Conservation (phyloP, 495 filamentous ascomycete species). For the Recurvomyces mirabilis region DNA sequence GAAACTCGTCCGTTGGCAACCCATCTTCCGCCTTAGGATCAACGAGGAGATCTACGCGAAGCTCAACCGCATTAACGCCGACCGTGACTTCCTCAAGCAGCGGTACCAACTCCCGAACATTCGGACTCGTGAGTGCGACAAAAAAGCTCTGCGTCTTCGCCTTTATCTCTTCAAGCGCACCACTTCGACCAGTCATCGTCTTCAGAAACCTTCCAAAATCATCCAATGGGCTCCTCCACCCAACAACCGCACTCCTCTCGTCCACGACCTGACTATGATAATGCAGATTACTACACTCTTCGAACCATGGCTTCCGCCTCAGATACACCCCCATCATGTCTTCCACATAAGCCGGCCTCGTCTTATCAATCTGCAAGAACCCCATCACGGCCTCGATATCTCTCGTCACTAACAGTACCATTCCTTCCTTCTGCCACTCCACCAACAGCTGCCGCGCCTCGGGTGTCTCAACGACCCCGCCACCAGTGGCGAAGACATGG, state of each 20-base stretch:
- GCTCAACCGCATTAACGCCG: constrained; percentile 85
- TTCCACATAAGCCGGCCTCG: constrained; percentile 83
- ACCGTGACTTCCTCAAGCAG: constrained; percentile 61
- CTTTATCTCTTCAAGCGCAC: constrained; percentile 53
- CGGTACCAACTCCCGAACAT: constrained; percentile 50
- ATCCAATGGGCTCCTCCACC: constrained; percentile 51
- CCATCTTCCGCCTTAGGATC: constrained; percentile 52
- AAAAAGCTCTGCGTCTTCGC: constrained; percentile 79
- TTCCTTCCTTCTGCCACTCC: constrained; percentile 70
- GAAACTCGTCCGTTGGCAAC: constrained; percentile 58
- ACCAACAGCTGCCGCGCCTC: constrained; percentile 66
- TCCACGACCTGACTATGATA: constrained; percentile 68
- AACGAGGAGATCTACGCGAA: constrained; percentile 83
- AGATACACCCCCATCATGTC: constrained; percentile 89
- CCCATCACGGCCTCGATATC: constrained; percentile 82
- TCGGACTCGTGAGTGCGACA: constrained; percentile 75
- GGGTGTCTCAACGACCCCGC: constrained; percentile 81
- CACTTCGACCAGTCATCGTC: constrained; percentile 56
- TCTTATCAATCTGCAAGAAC: constrained; percentile 81
- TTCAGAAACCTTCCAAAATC: constrained; percentile 73
- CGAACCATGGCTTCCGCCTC: constrained; percentile 82
- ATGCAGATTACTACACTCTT: constrained; percentile 89
- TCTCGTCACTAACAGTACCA: constrained; percentile 77
- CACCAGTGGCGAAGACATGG: constrained; percentile 85
- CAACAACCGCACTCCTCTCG: constrained; percentile 33